Evolutionary conservation across 192 early-diverging fungal genomes (phyloP).

Genomic region (Coemansia sp.): DNA sequence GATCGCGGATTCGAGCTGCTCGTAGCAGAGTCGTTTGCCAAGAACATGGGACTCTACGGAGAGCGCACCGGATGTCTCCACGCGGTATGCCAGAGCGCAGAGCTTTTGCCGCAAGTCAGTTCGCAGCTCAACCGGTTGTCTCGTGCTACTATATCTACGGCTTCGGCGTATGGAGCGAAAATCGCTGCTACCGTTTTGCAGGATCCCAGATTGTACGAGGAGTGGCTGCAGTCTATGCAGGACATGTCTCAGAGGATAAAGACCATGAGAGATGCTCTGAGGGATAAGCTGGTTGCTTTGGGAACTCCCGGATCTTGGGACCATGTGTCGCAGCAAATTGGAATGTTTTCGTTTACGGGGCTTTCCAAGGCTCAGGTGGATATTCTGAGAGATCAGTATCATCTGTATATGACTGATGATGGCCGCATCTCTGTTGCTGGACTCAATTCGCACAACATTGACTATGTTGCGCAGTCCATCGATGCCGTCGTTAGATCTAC

Average conservation of each 20-base stretch:
- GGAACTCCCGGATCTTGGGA: slow-evolving; percentile 95
- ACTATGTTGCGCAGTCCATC: slow-evolving; percentile 87
- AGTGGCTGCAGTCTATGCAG: slow-evolving; percentile 81
- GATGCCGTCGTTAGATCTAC: slow-evolving; percentile 81
- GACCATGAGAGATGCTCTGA: slow-evolving; percentile 79
- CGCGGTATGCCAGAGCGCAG: slow-evolving; percentile 64
- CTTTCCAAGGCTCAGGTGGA: slow-evolving; percentile 75
- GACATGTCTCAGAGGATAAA: slow-evolving; percentile 93
- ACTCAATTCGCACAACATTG: slow-evolving; percentile 83
- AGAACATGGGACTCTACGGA: slow-evolving; percentile 98
- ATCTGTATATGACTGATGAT: slow-evolving; percentile 93
- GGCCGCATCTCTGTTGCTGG: slow-evolving; percentile 98
- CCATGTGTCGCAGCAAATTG: slow-evolving; percentile 95
- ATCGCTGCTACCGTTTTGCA: slow-evolving; percentile 86
- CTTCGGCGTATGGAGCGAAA: slow-evolving; percentile 88
- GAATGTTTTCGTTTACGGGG: slow-evolving; percentile 99
- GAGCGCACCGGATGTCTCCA: slow-evolving; percentile 90
- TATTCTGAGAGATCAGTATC: slow-evolving; percentile 81
- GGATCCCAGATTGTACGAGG: slow-evolving; percentile 72
- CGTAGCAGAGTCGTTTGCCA: slow-evolving; percentile 92
- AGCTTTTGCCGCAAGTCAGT: slow-evolving; percentile 61
- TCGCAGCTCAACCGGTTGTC: slow-evolving; percentile 86
- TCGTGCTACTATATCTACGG: slow-evolving; percentile 88
- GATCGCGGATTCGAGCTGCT: slow-evolving; percentile 90
- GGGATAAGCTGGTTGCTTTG: slow-evolving; percentile 65